phyloP scores from a whole-genome alignment of 352 stramenopile genomes.

The Globisporangium emineosum region DNA sequence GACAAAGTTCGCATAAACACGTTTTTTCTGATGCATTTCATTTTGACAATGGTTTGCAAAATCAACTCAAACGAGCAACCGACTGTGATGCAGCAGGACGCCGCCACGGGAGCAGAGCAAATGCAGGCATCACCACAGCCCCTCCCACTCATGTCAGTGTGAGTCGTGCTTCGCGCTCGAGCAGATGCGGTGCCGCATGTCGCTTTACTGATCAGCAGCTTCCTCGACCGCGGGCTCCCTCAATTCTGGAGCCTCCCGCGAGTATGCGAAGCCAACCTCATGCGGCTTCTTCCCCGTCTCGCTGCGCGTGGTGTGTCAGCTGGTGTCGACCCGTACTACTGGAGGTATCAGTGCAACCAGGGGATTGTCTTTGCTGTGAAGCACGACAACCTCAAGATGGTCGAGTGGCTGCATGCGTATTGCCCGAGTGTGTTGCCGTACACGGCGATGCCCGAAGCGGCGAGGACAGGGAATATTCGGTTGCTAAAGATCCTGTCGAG shows the following conservation, averaged over 20 bases:
- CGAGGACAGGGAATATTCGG: not conserved
- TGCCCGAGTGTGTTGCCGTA: not conserved
- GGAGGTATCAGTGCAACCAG: not conserved
- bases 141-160: not conserved
- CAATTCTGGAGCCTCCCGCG: not conserved
- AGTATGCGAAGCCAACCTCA: not conserved
- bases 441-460: not conserved
- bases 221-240: not conserved
- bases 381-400: not conserved
- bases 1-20: no score
- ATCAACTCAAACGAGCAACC: no score
- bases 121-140: not conserved
- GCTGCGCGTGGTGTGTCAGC: not conserved
- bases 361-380: not conserved
- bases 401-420: constrained; percentile 1
- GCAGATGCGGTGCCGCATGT: no score
- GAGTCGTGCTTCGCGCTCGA: no score
- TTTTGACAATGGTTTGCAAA: no score
- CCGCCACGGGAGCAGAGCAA: no score
- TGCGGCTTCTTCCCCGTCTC: not conserved
- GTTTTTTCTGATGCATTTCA: no score
- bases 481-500: not conserved
- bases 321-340: not conserved
- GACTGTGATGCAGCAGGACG: no score
- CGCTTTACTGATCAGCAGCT: not conserved